A percentile compares a stretch with the other conserved stretches of the same genome.
These are phyloP conservation scores for Boletellus deceptivus DNA, from an alignment of 1,284 basidiomycete genomes.

Conservation along the genomic window DNA sequence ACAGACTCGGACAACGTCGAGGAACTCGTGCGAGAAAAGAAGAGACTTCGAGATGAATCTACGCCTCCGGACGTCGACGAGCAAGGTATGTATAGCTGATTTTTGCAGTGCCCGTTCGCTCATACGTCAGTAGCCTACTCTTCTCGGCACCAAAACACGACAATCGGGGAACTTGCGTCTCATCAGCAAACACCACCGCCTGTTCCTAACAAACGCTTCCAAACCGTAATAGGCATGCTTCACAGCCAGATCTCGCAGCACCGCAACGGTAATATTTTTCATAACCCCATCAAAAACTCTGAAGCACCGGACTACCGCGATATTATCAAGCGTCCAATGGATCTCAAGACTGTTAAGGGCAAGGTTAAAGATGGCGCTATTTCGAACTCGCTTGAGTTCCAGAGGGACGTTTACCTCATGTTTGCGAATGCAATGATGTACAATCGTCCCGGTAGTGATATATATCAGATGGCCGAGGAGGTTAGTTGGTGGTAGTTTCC, in stretches of 20 bases:
- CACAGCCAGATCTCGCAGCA: slow-evolving; percentile 82
- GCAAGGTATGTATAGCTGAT: slow-evolving; percentile 36
- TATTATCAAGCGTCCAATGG: slow-evolving; percentile 89
- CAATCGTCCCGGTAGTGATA: slow-evolving; percentile 80
- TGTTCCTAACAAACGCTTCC: slow-evolving; percentile 66
- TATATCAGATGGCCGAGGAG: slow-evolving; percentile 87
- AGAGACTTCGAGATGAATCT: slow-evolving; percentile 65
- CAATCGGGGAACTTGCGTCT: slow-evolving; percentile 17
- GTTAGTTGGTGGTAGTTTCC: slow-evolving; percentile 41
- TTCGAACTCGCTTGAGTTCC: slow-evolving; percentile 78
- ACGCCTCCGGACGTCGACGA: slow-evolving; percentile 57
- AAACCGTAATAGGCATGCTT: slow-evolving; percentile 76
- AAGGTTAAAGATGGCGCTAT: slow-evolving; percentile 82
- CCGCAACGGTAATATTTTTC: slow-evolving; percentile 85
- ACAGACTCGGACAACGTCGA: slow-evolving; percentile 48
- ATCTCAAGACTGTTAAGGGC: slow-evolving; percentile 85
- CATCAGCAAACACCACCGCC: slow-evolving; percentile 29
- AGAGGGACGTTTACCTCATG: slow-evolving; percentile 88
- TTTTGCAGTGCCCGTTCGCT: neutral
- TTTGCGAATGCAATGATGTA: slow-evolving; percentile 97
- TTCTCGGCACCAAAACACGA: slow-evolving; percentile 18
- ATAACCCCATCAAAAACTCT: slow-evolving; percentile 82
- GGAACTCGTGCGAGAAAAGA: slow-evolving; percentile 58
- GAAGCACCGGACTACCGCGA: slow-evolving; percentile 90
- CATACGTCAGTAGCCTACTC: slow-evolving; percentile 17